Evolutionary conservation across 208 protist genomes (phyloP).

Genomic region (Crithidia brevicula): DNA sequence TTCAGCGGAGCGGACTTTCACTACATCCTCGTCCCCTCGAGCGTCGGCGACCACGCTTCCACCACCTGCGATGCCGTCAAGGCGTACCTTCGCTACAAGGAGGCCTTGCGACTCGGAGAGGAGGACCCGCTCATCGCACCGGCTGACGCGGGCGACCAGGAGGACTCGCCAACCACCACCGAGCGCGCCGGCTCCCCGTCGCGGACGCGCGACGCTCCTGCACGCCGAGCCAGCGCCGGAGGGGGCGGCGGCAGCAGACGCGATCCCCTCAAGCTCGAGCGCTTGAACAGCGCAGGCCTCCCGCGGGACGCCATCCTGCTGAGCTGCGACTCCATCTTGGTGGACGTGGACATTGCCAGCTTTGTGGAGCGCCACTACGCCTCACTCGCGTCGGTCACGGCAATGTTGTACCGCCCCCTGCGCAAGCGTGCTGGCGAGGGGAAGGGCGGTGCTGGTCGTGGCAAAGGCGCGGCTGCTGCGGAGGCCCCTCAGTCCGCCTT

Average conservation of each 20-base stretch:
- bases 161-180: conserved; percentile 1
- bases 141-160: conserved; percentile 5
- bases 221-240: conserved; percentile 1
- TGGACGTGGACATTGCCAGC: conserved; percentile 66
- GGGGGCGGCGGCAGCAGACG: conserved; percentile 13
- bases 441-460: conserved; percentile 20
- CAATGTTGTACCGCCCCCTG: conserved; percentile 71
- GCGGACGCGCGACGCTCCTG: conserved; percentile 4
- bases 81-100: conserved; percentile 78
- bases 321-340: conserved; percentile 83
- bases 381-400: conserved; percentile 67
- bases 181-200: conserved; percentile 9
- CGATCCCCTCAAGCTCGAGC: conserved; percentile 47
- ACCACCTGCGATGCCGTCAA: conserved; percentile 80
- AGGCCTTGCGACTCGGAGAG: conserved; percentile 48
- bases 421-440: conserved; percentile 20
- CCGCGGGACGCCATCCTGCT: conserved; percentile 75
- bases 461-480: conserved; percentile 2
- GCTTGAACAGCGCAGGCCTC: conserved; percentile 40
- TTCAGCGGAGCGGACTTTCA: conserved; percentile 67
- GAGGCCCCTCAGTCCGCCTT: conserved; percentile 32
- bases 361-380: conserved; percentile 82
- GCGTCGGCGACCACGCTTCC: conserved; percentile 49
- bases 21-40: conserved; percentile 68
- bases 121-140: conserved; percentile 21